Evolutionary conservation across 331 rosid genomes (phyloP).

Genomic region (Malus hybrid): DNA sequence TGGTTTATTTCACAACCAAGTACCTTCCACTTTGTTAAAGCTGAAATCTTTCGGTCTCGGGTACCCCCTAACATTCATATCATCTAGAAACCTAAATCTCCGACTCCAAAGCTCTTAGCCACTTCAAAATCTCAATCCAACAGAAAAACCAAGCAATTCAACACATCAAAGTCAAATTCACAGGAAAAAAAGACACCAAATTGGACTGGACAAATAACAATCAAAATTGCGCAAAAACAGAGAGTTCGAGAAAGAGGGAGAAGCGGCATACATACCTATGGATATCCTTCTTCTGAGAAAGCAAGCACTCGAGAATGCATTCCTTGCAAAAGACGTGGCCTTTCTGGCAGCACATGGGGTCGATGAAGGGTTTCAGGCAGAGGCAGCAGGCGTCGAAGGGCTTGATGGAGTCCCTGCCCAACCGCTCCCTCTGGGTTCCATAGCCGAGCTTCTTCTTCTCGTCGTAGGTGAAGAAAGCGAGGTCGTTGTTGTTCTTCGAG

Average conservation of each 20-base stretch:
- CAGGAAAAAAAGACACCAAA: not conserved
- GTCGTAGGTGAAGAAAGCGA: constrained; percentile 97
- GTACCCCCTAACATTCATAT: not conserved
- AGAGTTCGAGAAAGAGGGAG: not conserved
- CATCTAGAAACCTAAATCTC: not conserved
- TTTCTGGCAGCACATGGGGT: constrained; percentile 76
- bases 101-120: not conserved
- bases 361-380: constrained; percentile 84
- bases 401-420: constrained; percentile 86
- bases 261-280: constrained; percentile 39
- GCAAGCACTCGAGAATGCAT: constrained; percentile 80
- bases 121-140: not conserved
- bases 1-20: not conserved
- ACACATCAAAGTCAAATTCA: not conserved
- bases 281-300: constrained; percentile 91
- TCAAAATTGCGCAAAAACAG: not conserved
- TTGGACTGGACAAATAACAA: not conserved
- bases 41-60: not conserved
- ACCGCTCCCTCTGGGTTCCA: constrained; percentile 94
- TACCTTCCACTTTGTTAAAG: not conserved
- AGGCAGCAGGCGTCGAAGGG: constrained; percentile 92
- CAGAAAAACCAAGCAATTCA: not conserved
- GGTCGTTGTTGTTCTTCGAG: constrained; percentile 98
- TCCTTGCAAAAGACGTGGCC: constrained; percentile 91
- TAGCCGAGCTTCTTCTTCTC: constrained; percentile 92